These are phyloP conservation scores for Zoysia japonica DNA, from an alignment of 176 grass and related monocot genomes.

Conservation along the genomic window DNA sequence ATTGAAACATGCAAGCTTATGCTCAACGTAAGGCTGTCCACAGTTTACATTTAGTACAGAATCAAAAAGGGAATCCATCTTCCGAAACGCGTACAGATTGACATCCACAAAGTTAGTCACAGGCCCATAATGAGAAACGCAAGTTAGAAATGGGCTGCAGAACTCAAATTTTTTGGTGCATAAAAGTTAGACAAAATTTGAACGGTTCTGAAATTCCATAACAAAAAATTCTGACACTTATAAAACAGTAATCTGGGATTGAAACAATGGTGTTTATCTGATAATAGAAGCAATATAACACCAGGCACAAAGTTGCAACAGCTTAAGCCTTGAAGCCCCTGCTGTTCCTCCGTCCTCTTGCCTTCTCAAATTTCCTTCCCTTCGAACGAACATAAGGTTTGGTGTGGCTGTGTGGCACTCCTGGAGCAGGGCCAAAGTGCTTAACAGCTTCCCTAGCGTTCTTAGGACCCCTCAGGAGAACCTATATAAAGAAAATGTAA, in stretches of 20 bases:
- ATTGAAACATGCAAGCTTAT: too few species aligned
- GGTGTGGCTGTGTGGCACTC: constrained; percentile 80
- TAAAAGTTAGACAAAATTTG: too few species aligned
- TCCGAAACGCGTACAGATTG: too few species aligned
- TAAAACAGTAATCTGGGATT: background rate
- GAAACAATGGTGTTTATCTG: background rate
- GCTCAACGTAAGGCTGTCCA: too few species aligned
- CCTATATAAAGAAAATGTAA: constrained; percentile 31
- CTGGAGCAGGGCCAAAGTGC: constrained; percentile 75
- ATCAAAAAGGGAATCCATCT: too few species aligned
- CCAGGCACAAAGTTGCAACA: background rate
- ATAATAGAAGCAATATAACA: constrained; percentile 8
- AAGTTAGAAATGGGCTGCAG: background rate
- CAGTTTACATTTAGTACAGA: too few species aligned
- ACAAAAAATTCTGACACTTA: constrained; percentile 29
- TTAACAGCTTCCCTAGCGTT: constrained; percentile 77
- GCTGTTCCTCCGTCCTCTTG: constrained; percentile 73
- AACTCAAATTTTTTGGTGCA: background rate
- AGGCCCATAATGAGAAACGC: background rate
- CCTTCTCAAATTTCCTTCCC: constrained; percentile 86
- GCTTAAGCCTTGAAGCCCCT: constrained; percentile 71
- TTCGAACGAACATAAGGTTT: constrained; percentile 81
- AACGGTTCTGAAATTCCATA: background rate
- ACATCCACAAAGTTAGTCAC: too few species aligned
- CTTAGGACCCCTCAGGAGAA: constrained; percentile 75